Conservation (phyloP, 257 asterid species). For the Ballota nigra region DNA sequence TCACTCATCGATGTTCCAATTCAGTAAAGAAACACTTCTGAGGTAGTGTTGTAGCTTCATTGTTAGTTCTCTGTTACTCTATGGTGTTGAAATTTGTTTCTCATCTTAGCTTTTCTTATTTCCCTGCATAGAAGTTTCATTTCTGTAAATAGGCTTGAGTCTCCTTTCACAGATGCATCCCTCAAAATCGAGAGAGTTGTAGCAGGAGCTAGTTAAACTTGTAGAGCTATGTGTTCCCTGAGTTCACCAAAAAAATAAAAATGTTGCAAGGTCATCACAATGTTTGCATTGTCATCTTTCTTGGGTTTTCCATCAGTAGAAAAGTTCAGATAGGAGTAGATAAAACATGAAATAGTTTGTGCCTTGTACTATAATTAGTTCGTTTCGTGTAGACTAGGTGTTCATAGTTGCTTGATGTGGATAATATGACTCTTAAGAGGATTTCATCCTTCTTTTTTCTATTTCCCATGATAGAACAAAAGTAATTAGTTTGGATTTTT, state of each 20-base stretch:
- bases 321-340: neutral
- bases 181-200: neutral
- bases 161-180: neutral
- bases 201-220: too few species aligned
- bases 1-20: constrained; percentile 24
- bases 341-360: neutral
- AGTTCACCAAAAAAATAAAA: neutral
- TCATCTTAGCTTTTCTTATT: neutral
- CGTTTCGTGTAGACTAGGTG: neutral
- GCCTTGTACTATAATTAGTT: neutral
- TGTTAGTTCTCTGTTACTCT: neutral
- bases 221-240: neutral
- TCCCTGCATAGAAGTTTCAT: neutral
- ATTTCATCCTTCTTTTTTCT: neutral
- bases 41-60: constrained; percentile 17
- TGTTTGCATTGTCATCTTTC: neutral
- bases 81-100: neutral
- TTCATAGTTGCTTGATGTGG: neutral
- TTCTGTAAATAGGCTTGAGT: neutral
- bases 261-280: neutral
- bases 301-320: neutral
- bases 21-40: constrained; percentile 25
- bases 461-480: neutral
- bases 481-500: neutral
- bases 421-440: neutral